Evolutionary conservation across 75 land plant species (phyloP).

Genomic region (Pinus taeda): DNA sequence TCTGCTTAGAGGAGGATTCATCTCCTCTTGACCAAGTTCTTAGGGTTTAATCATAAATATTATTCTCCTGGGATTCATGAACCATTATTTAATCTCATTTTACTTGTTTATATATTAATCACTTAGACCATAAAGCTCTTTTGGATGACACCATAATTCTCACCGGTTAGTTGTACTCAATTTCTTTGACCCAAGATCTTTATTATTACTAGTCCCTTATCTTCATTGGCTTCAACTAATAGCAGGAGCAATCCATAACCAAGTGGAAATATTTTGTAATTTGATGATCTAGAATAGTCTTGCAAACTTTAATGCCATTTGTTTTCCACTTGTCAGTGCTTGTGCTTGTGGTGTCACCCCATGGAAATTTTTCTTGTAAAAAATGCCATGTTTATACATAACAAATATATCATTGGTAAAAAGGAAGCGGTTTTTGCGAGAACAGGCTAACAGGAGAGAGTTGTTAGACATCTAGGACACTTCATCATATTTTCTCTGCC

Average conservation of each 20-base stretch:
- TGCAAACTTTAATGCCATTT: neutral
- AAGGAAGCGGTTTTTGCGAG: too few species aligned
- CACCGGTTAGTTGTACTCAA: neutral
- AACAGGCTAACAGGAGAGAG: too few species aligned
- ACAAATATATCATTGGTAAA: too few species aligned
- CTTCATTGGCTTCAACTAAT: neutral
- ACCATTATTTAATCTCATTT: too few species aligned
- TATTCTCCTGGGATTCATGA: neutral
- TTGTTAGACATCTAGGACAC: too few species aligned
- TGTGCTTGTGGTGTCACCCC: too few species aligned
- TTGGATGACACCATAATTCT: too few species aligned
- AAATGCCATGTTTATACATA: too few species aligned
- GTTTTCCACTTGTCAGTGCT: neutral
- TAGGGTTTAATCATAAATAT: neutral
- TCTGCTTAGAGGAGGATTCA: neutral
- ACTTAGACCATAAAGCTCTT: too few species aligned
- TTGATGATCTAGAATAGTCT: neutral
- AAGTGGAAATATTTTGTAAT: neutral
- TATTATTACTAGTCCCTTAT: neutral
- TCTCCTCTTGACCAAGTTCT: neutral
- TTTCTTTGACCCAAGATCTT: neutral
- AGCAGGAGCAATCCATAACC: neutral
- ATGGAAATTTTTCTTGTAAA: too few species aligned
- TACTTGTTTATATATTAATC: too few species aligned
- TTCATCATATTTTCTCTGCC: too few species aligned